Base-by-base conservation (phyloP, 2,329 filamentous ascomycete species). In the Fusarium devonianum region DNA sequence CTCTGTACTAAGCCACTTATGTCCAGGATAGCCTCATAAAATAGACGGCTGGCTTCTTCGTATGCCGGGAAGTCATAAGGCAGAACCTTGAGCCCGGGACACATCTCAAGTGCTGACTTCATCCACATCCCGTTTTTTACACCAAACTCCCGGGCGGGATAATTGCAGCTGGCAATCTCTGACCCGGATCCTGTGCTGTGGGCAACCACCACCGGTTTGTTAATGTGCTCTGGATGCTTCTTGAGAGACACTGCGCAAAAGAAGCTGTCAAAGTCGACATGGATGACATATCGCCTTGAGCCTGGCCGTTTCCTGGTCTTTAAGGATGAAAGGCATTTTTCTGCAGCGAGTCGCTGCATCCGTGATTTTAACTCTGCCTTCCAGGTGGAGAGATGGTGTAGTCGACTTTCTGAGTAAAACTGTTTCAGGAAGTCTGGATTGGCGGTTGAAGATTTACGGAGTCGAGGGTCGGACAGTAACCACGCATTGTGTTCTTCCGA, bases 101-200 rank as follows among this genome's bases (percentile, higher is more conserved):
- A 99, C 13, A 94, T 71, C 60, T 94, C 87, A 50, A 88, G 78
- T 0, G 94, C 94, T 23, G 82, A 81, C 69, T 93, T 95, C 93
- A 99, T 97, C 94, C 95, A 99, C 94, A 97, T 99, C 26, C 95
- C 95, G 62, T 99, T 99, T 68, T 92, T 96, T 44, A 99, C 80
- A 1, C 93, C 93, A 62, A 87, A 94, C 22, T 83, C 80, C 26
- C 94, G 85, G 6, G 95, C 94, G 14, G 88, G 86, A 68, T 99
- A 99, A 65, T 99, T 99, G 73, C 94, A 99, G 58, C 92, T 97
- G 16, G 94, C 94, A 65, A 99, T 97, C 68, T 99, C 94, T 0
- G 93, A 96, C 1, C 90, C 91, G 17, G 83, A 84, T 0, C 93
- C 93, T 33, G 81, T 82, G 4, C 93, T 89, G 67, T 99, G 94